Evolutionary conservation across 2,329 filamentous ascomycete genomes (phyloP).

Genomic region (Pyricularia grisea): DNA sequence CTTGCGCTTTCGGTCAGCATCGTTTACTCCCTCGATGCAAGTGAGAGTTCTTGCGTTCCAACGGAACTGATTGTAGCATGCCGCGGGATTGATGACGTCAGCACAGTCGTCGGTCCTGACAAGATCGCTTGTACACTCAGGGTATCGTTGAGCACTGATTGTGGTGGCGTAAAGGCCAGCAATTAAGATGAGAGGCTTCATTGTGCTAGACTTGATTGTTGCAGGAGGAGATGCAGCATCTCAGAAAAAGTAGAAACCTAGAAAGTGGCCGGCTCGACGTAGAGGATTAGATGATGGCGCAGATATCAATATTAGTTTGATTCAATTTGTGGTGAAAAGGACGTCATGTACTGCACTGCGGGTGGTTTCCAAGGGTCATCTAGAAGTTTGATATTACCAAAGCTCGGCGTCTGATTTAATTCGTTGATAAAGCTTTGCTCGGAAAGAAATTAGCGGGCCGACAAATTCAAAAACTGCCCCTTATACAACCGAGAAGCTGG

Average conservation of each 20-base stretch:
- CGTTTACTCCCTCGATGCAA: constrained; percentile 24
- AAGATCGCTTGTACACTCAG: constrained; percentile 23
- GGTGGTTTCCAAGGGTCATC: neutral
- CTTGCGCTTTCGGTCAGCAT: constrained; percentile 22
- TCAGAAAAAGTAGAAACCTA: neutral
- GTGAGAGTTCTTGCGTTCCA: constrained; percentile 20
- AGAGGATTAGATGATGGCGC: neutral
- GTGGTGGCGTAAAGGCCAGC: constrained; percentile 12
- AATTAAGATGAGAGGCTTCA: neutral
- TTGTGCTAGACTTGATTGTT: neutral
- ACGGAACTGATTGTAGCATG: constrained; percentile 29
- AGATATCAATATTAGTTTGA: neutral
- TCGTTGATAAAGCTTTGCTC: neutral
- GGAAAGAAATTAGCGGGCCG: neutral
- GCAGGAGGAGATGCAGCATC: neutral
- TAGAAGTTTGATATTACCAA: neutral
- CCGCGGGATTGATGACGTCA: constrained; percentile 27
- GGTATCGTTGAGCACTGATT: constrained; percentile 14
- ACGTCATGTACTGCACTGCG: neutral
- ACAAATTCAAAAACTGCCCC: neutral
- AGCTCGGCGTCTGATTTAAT: neutral
- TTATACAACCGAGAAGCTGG: neutral
- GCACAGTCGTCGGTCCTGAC: constrained; percentile 26
- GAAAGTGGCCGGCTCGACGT: neutral
- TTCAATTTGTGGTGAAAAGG: neutral